Conservation (phyloP, 2,329 filamentous ascomycete species). For the Aspergillus viridinutans region DNA sequence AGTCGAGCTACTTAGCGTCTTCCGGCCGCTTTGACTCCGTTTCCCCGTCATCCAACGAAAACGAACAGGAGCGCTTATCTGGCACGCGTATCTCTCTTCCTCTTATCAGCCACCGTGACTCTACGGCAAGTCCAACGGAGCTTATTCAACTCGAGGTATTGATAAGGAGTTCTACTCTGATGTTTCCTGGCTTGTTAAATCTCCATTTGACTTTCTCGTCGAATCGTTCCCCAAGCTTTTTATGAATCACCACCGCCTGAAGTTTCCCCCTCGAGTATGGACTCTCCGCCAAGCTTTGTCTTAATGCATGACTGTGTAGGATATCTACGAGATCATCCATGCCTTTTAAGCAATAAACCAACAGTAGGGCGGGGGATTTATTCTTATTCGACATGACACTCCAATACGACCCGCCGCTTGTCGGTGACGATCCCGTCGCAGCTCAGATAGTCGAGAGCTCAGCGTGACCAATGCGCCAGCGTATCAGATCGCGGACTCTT, state of each 20-base stretch:
- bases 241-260: constrained; percentile 15
- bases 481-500: not conserved
- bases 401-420: not conserved
- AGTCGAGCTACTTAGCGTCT: not conserved
- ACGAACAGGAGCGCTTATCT: not conserved
- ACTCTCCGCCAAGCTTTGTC: constrained; percentile 13
- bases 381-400: not conserved
- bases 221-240: constrained; percentile 7
- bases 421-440: not conserved
- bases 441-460: not conserved
- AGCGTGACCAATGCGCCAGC: not conserved
- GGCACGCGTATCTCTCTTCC: constrained; percentile 6
- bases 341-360: not conserved
- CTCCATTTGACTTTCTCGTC: constrained; percentile 1
- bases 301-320: constrained; percentile 8
- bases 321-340: not conserved
- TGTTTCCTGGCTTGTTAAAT: not conserved
- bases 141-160: constrained; percentile 6
- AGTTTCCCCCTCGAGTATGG: constrained; percentile 25
- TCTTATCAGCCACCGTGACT: constrained; percentile 3
- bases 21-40: not conserved
- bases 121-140: not conserved
- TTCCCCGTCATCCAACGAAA: not conserved
- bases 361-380: not conserved
- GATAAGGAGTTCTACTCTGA: not conserved